A percentile compares a stretch with the other conserved stretches of the same genome.
Conservation (phyloP, 2,329 filamentous ascomycete genomes). For the Diaporthe nobilis region DNA sequence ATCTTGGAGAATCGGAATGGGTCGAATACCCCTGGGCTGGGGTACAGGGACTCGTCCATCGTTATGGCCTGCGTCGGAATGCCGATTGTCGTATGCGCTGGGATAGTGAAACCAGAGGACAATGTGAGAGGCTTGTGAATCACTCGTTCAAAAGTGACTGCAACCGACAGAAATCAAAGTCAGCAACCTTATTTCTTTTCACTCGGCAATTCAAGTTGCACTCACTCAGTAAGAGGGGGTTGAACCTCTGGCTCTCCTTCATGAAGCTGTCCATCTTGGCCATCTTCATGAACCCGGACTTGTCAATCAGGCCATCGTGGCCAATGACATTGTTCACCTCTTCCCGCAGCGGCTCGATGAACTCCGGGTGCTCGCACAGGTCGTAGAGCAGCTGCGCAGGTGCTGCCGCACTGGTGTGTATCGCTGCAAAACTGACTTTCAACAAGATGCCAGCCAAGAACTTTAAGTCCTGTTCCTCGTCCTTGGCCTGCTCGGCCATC, state of each 20-base stretch:
- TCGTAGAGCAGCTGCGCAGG: conserved; percentile 66
- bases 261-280: conserved; percentile 51
- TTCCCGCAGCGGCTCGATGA: conserved; percentile 63
- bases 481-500: conserved; percentile 44
- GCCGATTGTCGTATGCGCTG: conserved; percentile 58
- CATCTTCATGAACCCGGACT: conserved; percentile 48
- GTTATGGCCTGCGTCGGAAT: conserved; percentile 55
- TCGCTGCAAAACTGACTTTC: conserved; percentile 62
- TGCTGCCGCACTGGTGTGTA: conserved; percentile 64
- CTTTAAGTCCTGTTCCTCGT: conserved; percentile 17
- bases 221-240: conserved; percentile 51
- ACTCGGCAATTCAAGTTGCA: neutral
- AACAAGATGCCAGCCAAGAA: conserved; percentile 56
- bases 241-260: conserved; percentile 50
- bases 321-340: conserved; percentile 60
- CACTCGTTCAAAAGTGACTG: conserved; percentile 63
- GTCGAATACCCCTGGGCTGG: conserved; percentile 47
- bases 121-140: conserved; percentile 65
- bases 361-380: conserved; percentile 63
- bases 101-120: conserved; percentile 67
- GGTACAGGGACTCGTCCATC: conserved; percentile 55
- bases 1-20: conserved; percentile 20
- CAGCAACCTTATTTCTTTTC: neutral
- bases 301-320: conserved; percentile 47
- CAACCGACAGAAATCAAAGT: neutral